Percentiles rank a stretch among this genome's conserved stretches.
These are phyloP conservation scores for Trametes sp. DNA, from an alignment of 1,284 basidiomycete species.

Conservation along the genomic window DNA sequence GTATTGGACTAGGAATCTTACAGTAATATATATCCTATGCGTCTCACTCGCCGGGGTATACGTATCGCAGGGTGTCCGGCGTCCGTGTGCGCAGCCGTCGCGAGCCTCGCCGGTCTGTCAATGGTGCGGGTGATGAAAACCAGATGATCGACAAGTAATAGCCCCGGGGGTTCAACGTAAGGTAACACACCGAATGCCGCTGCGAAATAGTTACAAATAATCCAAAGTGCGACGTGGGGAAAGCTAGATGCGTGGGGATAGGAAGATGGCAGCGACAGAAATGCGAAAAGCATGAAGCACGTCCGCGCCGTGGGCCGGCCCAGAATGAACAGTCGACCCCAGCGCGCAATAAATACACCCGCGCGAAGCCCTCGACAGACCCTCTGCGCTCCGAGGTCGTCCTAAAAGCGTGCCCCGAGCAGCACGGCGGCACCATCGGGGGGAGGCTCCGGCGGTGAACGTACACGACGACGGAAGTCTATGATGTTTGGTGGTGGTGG, in stretches of 20 bases:
- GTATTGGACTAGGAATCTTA: slow-evolving; percentile 22
- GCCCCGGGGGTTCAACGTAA: slow-evolving; percentile 15
- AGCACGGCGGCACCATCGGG: slow-evolving; percentile 12
- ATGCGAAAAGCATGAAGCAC: slow-evolving; percentile 18
- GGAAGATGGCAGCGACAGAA: slow-evolving; percentile 16
- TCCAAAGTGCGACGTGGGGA: slow-evolving; percentile 18
- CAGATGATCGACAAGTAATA: slow-evolving; percentile 14
- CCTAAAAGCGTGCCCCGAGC: slow-evolving; percentile 11
- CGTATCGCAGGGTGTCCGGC: slow-evolving; percentile 7
- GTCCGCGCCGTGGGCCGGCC: slow-evolving; percentile 10
- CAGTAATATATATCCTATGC: slow-evolving; percentile 25
- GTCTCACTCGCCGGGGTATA: slow-evolving; percentile 18
- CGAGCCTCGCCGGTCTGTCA: slow-evolving; percentile 2
- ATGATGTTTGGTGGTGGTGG: slow-evolving; percentile 19
- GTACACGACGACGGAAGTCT: slow-evolving; percentile 26
- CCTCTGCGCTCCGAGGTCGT: slow-evolving; percentile 11
- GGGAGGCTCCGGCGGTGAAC: slow-evolving; percentile 25
- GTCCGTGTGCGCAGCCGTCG: neutral
- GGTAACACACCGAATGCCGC: slow-evolving; percentile 25
- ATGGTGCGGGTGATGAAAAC: too few relatives aligned
- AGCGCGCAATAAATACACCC: slow-evolving; percentile 22
- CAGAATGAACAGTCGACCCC: slow-evolving; percentile 13
- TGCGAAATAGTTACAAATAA: slow-evolving; percentile 25
- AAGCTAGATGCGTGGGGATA: slow-evolving; percentile 18
- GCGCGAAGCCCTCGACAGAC: slow-evolving; percentile 8